A percentile compares a stretch with the other conserved stretches of the same genome.
Evolutionary conservation across 1,139 yeast genomes (phyloP).

Genomic region (Yamadazyma spencermartinsiae): DNA sequence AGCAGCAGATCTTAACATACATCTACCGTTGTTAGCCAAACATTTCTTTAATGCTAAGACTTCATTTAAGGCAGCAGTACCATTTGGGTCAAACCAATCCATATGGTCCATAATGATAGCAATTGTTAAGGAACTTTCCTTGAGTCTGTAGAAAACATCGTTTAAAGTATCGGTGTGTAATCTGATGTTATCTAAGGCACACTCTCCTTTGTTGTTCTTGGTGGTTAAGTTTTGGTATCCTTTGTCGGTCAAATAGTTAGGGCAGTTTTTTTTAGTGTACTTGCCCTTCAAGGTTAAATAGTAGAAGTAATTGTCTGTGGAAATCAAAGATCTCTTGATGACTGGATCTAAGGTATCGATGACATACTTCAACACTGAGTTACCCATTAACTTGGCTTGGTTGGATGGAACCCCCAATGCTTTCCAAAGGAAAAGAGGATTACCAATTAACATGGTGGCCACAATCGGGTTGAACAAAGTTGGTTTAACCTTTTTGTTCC

Average conservation of each 20-base stretch:
- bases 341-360: constrained; percentile 79
- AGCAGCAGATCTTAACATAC: constrained; percentile 75
- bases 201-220: constrained; percentile 20
- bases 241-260: constrained; percentile 65
- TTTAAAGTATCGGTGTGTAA: constrained; percentile 78
- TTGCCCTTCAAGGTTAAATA: constrained; percentile 64
- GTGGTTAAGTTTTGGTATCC: constrained; percentile 52
- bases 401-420: constrained; percentile 86
- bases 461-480: constrained; percentile 70
- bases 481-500: constrained; percentile 66
- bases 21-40: constrained; percentile 67
- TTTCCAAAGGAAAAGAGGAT: constrained; percentile 81
- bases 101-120: constrained; percentile 89
- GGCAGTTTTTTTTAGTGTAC: constrained; percentile 68
- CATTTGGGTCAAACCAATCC: constrained; percentile 83
- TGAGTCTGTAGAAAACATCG: constrained; percentile 69
- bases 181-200: constrained; percentile 65
- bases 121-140: constrained; percentile 63
- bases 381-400: constrained; percentile 78
- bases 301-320: constrained; percentile 77
- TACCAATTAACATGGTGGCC: constrained; percentile 69
- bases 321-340: constrained; percentile 59
- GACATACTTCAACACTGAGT: constrained; percentile 68
- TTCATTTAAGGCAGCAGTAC: constrained; percentile 64
- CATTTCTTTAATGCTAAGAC: constrained; percentile 65